Percentiles rank a stretch among this genome's conserved stretches.
phyloP scores from a whole-genome alignment of 192 early-diverging fungal genomes.

The Phycomyces nitens region DNA sequence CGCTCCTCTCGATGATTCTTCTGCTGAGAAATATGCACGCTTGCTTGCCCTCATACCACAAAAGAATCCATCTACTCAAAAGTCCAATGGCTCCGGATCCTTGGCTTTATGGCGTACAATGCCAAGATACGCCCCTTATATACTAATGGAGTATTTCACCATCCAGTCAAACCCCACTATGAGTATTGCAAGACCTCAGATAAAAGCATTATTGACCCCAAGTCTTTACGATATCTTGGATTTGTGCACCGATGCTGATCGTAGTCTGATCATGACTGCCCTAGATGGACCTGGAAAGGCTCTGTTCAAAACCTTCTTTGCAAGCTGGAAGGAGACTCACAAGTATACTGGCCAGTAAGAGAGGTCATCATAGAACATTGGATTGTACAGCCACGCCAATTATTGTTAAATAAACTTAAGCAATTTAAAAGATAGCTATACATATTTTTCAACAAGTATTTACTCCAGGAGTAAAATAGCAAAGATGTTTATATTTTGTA shows the following conservation, averaged over 20 bases:
- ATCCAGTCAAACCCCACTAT: conserved; percentile 51
- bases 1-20: conserved; percentile 30
- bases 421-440: too few relatives aligned
- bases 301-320: conserved; percentile 48
- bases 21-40: conserved; percentile 21
- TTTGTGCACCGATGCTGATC: conserved; percentile 60
- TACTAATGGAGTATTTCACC: conserved; percentile 53
- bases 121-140: conserved; percentile 46
- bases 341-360: conserved; percentile 55
- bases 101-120: conserved; percentile 26
- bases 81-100: not conserved
- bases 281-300: conserved; percentile 53
- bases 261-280: conserved; percentile 61
- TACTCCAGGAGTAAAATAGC: too few relatives aligned
- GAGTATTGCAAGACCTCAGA: conserved; percentile 34
- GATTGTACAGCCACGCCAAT: too few relatives aligned
- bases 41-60: conserved; percentile 8
- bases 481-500: too few relatives aligned
- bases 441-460: too few relatives aligned
- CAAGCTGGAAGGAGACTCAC: conserved; percentile 47
- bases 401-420: too few relatives aligned
- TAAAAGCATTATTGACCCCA: conserved; percentile 45
- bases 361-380: not conserved
- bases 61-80: conserved; percentile 10
- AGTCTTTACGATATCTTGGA: conserved; percentile 62